phyloP scores from a whole-genome alignment of 2,329 filamentous ascomycete species.

The Cadophora sp. region DNA sequence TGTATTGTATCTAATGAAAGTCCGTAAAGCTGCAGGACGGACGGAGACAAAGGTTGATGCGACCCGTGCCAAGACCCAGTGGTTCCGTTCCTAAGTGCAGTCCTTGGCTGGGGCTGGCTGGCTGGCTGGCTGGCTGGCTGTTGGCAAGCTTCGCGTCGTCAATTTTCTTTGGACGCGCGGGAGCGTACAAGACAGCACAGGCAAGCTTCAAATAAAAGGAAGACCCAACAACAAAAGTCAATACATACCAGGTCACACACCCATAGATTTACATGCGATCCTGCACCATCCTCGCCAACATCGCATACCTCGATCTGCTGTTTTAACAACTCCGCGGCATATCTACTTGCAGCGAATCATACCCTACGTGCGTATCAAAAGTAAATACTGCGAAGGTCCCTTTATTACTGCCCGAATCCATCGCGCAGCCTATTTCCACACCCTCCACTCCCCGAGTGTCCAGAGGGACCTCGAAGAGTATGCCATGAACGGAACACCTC shows the following conservation, averaged over 20 bases:
- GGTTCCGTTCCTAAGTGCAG: too few species aligned
- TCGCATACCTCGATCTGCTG: not conserved
- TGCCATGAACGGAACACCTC: constrained; percentile 81
- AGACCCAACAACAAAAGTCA: not conserved
- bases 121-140: too few species aligned
- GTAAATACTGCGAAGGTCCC: not conserved
- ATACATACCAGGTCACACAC: not conserved
- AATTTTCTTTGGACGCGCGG: not conserved
- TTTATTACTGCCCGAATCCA: not conserved
- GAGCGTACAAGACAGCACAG: too few species aligned
- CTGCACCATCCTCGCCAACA: not conserved
- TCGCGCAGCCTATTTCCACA: not conserved
- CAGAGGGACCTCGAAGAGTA: constrained; percentile 32
- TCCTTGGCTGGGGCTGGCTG: too few species aligned
- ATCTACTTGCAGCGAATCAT: not conserved
- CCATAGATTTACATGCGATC: not conserved
- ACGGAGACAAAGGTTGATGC: not conserved
- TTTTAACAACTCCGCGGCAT: not conserved
- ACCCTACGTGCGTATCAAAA: not conserved
- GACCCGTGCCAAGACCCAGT: not conserved
- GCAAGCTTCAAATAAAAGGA: not conserved
- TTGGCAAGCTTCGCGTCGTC: not conserved
- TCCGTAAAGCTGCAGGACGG: too few species aligned
- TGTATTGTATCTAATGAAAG: too few species aligned
- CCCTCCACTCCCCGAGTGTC: constrained; percentile 1